Base-by-base conservation (phyloP, 2,329 filamentous ascomycete species). In the Microsporum ferrugineum region DNA sequence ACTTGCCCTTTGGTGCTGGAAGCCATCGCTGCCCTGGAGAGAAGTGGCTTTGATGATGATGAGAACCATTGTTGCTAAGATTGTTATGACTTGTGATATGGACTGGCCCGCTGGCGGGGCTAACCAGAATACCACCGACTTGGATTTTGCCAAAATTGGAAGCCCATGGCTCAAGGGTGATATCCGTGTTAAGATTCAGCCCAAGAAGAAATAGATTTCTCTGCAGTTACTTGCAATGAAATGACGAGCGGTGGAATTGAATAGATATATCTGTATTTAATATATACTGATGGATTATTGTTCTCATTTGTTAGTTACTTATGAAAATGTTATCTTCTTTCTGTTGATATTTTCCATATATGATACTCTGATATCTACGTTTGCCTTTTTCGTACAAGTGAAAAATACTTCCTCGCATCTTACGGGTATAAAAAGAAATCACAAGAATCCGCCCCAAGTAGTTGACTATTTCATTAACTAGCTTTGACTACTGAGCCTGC, bases 71-170 rank as follows among this genome's bases (percentile, higher is more conserved):
- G 55, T 64, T 29, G 58, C 60, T 7, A 63, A 45, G 33, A 34
- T 64, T 41, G 61, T 60, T 29, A 60, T 53, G 53, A 58, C 62
- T 31, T 64, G 59, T 53, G 27, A 57, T 57, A 59, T 64, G 14
- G 56, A 57, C 23, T 64, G 63, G 63, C 61, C 61, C 31, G 31
- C 45, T 23, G 58, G 57, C 23, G 33, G 36, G 29, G 53, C 51
- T 12, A 57, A 62, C 17, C 55, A 59, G 47, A 61, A 64, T 49
- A 53, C 58, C 27, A 60, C 61, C 5, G 58, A 59, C 17, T 47
- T 64, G 57, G 63, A 64, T 51, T 64, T 64, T 49, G 59, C 57
- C 12, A 64, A 64, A 31, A 64, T 63, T 33, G 63, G 63, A n/a
- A 64, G 63, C 49, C 63, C 63, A 4, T 64, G 63, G 63, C 43